phyloP scores from a whole-genome alignment of 805 yeast species.

The Blastobotrys mokoenaii region DNA sequence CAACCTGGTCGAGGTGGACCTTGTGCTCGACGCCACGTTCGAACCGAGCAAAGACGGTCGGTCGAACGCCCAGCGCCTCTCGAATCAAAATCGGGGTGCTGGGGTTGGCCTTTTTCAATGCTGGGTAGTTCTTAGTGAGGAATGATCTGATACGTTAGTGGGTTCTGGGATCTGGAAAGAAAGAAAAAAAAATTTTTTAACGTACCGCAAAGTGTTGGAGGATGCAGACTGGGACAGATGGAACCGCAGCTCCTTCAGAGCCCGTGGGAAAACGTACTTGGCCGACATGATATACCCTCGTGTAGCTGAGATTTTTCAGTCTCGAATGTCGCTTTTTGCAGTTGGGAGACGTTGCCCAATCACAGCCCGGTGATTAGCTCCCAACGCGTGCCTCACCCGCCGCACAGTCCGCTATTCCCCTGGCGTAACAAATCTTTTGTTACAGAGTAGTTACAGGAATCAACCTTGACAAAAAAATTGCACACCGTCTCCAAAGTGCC shows the following conservation, averaged over 20 bases:
- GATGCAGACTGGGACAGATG: slow-evolving; percentile 72
- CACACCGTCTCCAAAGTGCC: too few species aligned
- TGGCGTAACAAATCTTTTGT: too few species aligned
- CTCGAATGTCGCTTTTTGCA: neutral
- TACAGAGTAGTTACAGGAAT: too few species aligned
- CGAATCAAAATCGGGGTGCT: slow-evolving; percentile 67
- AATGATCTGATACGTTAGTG: slow-evolving; percentile 39
- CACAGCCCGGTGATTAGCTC: too few species aligned
- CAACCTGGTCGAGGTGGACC: slow-evolving; percentile 38
- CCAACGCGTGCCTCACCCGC: too few species aligned
- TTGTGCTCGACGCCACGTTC: slow-evolving; percentile 34
- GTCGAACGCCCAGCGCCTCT: slow-evolving; percentile 66
- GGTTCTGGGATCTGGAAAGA: too few species aligned
- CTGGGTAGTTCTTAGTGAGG: slow-evolving; percentile 54
- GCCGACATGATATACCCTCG: slow-evolving; percentile 24
- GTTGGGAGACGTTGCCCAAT: too few species aligned
- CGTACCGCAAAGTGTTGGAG: slow-evolving; percentile 51
- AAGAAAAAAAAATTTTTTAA: slow-evolving; percentile 5
- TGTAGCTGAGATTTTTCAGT: neutral
- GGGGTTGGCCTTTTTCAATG: slow-evolving; percentile 55
- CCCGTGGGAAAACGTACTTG: slow-evolving; percentile 34
- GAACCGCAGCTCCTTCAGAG: slow-evolving; percentile 72
- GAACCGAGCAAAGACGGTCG: slow-evolving; percentile 67
- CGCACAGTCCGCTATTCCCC: too few species aligned
- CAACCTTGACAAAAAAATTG: too few species aligned